Evolutionary conservation across 1,139 yeast species (phyloP), one percentile per base, ranked within the genome.

Genomic region (Saccharomyces pastorianus): DNA sequence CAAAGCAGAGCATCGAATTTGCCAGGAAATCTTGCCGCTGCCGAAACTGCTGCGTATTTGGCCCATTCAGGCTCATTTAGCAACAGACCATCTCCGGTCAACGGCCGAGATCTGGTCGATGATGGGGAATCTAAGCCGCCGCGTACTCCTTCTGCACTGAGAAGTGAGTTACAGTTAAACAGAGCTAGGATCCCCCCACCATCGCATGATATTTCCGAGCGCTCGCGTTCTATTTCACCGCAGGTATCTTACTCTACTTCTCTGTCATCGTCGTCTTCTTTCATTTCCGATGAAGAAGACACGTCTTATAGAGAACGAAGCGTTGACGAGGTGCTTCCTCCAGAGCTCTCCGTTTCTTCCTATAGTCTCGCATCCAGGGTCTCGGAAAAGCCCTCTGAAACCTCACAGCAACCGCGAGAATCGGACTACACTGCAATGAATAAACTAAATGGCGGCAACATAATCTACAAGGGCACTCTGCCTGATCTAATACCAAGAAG

Each of bases 401-500:
- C 23, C 3, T 20, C 25, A 38, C 44, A 38, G n/a, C 25, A 5
- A 6, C 44, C 11, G 44, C 44, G 11, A 38, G 44, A 38, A 8
- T 6, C 44, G 5, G 44, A 38, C 2, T 57, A 60, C 48, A 56
- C 57, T 2, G 52, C 57, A 3, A 41, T 60, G 23, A 59, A 56
- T 49, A 60, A 54, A 47, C 51, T 57, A 11, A 54, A 51, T 25
- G 55, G 55, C 20, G 54, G 57, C 6, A 56, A 60, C n/a, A 54
- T 61, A n/a, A 59, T 59, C 14, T 61, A 61, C 46, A 59, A 60
- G 34, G 65, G 66, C 3, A 63, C 66, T 6, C 51, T 64, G 13
- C 67, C 66, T 2, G 64, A 64, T 50, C 50, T 64, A 13, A 63
- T 64, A 42, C 66, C 67, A 6, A 9, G 44, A 17, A 61, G 58